phyloP scores from a whole-genome alignment of 371 early-diverging fungal species.

The Lichtheimia ornata region DNA sequence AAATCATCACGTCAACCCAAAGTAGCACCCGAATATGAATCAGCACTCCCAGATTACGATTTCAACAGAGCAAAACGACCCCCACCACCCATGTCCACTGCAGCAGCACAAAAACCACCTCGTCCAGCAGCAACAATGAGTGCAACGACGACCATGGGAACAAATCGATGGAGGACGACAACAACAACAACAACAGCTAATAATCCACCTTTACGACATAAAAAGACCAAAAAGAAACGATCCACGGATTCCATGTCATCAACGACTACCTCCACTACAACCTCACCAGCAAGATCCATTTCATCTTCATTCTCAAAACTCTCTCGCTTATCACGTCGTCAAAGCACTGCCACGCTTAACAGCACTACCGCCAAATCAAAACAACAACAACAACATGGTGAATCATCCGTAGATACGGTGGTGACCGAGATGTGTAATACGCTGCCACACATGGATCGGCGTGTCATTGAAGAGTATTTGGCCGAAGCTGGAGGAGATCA shows the following conservation, averaged over 20 bases:
- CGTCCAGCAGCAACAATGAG: background rate
- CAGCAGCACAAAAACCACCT: constrained; percentile 1
- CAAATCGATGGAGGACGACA: no score
- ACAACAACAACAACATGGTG: background rate
- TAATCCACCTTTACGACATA: no score
- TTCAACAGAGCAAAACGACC: background rate
- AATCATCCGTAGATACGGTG: constrained; percentile 4
- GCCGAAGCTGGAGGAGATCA: constrained; percentile 41
- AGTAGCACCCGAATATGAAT: constrained; percentile 1
- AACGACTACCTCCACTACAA: background rate
- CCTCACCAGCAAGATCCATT: constrained; percentile 2
- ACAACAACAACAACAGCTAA: no score
- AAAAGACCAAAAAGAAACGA: background rate
- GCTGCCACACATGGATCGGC: constrained; percentile 39
- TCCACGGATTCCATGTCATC: background rate
- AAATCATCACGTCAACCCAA: constrained; percentile 8
- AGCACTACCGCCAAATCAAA: background rate
- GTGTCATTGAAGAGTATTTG: constrained; percentile 36
- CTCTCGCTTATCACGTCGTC: constrained; percentile 2
- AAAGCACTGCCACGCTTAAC: background rate
- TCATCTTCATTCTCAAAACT: constrained; percentile 3
- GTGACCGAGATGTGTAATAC: constrained; percentile 39
- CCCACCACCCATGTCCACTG: background rate
- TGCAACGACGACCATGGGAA: no score
- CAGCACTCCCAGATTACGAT: constrained; percentile 5